Conservation (phyloP, 805 yeast species). For the Nakazawaea ambrosiae region DNA sequence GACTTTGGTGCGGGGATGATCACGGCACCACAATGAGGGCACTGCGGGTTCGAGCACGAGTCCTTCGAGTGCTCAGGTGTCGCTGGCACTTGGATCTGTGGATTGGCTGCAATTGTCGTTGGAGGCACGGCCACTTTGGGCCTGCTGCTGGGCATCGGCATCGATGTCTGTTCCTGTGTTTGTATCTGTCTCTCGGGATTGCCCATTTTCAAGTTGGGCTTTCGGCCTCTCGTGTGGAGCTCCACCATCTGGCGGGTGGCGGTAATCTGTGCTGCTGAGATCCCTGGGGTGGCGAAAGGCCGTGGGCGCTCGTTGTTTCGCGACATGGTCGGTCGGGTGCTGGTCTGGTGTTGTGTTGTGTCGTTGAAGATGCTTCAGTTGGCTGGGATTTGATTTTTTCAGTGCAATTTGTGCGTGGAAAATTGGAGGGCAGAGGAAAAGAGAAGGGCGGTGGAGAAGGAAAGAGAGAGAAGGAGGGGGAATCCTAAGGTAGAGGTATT, state of each 20-base stretch:
- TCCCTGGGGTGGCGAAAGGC: constrained; percentile 3
- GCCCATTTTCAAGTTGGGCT: constrained; percentile 13
- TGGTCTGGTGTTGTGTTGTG: too few relatives aligned
- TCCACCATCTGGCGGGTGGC: constrained; percentile 59
- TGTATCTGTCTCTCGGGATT: not conserved
- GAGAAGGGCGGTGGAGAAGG: not conserved
- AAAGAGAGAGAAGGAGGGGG: not conserved
- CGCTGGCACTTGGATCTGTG: not conserved
- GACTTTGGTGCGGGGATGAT: constrained; percentile 76
- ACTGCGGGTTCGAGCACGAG: constrained; percentile 26
- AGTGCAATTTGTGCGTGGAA: not conserved
- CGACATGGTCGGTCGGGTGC: not conserved
- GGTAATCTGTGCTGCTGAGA: constrained; percentile 40
- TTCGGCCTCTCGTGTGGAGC: constrained; percentile 39
- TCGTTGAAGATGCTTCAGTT: too few relatives aligned
- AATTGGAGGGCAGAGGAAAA: not conserved
- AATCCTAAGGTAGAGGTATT: too few relatives aligned
- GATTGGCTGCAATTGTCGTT: not conserved
- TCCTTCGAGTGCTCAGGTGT: constrained; percentile 14
- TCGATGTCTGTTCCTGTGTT: not conserved
- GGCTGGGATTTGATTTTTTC: too few relatives aligned
- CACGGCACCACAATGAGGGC: constrained; percentile 62
- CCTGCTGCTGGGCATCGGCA: not conserved
- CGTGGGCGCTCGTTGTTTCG: not conserved
- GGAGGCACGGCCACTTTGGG: not conserved